A percentile compares a stretch with the other conserved stretches of the same genome.
Conservation (phyloP, 331 rosid species). For the Telfairia occidentalis region DNA sequence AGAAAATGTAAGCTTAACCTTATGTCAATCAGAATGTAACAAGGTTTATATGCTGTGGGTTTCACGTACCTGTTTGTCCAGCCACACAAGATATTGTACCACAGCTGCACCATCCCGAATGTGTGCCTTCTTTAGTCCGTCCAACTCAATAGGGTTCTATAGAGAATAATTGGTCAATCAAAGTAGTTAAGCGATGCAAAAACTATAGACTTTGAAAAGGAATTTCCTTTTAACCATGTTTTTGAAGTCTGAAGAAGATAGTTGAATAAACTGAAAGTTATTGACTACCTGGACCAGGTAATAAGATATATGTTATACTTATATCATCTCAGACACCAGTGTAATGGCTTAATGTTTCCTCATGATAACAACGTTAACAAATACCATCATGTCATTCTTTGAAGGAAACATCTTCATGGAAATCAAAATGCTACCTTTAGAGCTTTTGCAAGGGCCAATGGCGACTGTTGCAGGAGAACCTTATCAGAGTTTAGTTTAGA, state of each 20-base stretch:
- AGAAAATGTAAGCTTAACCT: not conserved
- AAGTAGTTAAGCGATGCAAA: not conserved
- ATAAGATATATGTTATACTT: not conserved
- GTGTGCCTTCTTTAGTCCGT: conserved; percentile 70
- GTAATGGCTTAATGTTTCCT: not conserved
- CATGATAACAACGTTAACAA: not conserved
- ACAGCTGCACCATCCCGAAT: conserved; percentile 93
- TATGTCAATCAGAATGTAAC: conserved; percentile 12
- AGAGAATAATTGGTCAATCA: not conserved
- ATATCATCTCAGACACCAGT: not conserved
- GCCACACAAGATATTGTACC: conserved; percentile 90
- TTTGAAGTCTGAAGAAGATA: conserved; percentile 3
- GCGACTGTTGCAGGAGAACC: conserved; percentile 68
- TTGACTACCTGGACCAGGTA: not conserved
- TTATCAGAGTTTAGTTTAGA: conserved; percentile 49
- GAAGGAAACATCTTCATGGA: not conserved
- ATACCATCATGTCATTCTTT: not conserved
- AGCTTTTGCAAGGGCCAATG: conserved; percentile 95
- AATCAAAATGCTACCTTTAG: conserved; percentile 48
- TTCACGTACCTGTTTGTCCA: conserved; percentile 58
- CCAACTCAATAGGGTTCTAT: conserved; percentile 78
- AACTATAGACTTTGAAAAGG: not conserved
- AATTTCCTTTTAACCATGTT: not conserved
- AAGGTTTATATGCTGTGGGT: not conserved
- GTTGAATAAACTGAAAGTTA: not conserved